A percentile compares a stretch with the other conserved stretches of the same genome.
phyloP scores from a whole-genome alignment of 2,329 filamentous ascomycete genomes.

The Aspergillus chevalieri region DNA sequence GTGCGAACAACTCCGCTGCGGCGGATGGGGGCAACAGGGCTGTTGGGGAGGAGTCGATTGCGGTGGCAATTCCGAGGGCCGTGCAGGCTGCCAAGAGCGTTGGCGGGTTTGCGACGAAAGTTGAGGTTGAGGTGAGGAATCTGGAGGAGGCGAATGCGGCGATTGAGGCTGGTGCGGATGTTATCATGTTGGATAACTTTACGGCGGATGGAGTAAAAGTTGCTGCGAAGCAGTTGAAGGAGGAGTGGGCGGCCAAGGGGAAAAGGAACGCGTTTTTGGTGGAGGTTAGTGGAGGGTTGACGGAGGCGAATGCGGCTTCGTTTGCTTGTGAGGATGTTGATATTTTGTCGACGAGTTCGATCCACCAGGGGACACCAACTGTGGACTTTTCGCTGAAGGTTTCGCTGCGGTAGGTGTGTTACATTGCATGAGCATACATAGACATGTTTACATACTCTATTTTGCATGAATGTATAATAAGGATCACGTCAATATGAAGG shows the following conservation, averaged over 20 bases:
- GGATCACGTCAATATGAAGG: not conserved
- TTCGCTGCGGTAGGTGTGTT: slow-evolving; percentile 23
- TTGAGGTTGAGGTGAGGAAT: slow-evolving; percentile 91
- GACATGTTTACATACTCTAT: not conserved
- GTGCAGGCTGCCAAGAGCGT: slow-evolving; percentile 76
- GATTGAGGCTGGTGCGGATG: slow-evolving; percentile 81
- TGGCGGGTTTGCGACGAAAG: slow-evolving; percentile 84
- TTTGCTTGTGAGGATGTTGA: slow-evolving; percentile 78
- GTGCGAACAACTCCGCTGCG: slow-evolving; percentile 45
- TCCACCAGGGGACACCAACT: slow-evolving; percentile 90
- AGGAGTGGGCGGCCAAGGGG: slow-evolving; percentile 68
- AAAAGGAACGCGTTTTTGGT: slow-evolving; percentile 57
- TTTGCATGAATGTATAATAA: not conserved
- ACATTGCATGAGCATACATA: not conserved
- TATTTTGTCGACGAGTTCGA: slow-evolving; percentile 91
- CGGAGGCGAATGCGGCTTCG: slow-evolving; percentile 69
- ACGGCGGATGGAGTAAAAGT: slow-evolving; percentile 67
- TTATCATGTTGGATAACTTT: slow-evolving; percentile 98
- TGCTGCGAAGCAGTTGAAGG: slow-evolving; percentile 69
- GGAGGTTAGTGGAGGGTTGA: slow-evolving; percentile 88
- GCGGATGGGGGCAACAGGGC: slow-evolving; percentile 15
- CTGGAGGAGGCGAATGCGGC: slow-evolving; percentile 87
- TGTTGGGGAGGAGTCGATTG: slow-evolving; percentile 22
- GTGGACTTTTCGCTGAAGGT: slow-evolving; percentile 97
- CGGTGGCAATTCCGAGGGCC: slow-evolving; percentile 71